Evolutionary conservation across 1,284 basidiomycete species (phyloP).

Genomic region (Austroboletus novae-zelandiae): DNA sequence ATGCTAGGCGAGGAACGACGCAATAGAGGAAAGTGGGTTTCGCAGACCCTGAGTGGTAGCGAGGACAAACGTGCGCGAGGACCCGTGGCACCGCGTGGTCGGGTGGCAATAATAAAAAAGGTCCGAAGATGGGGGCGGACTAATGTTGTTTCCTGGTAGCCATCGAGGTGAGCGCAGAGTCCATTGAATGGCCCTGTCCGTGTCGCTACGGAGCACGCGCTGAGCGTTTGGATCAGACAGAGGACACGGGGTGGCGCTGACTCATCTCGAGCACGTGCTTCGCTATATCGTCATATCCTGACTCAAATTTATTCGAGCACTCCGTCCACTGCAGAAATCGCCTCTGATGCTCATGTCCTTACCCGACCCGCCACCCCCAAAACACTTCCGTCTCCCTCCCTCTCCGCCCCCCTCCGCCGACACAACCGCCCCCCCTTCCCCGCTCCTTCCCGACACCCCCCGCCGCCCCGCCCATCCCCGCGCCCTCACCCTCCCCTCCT

Average conservation of each 20-base stretch:
- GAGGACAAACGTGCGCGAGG: constrained; percentile 35
- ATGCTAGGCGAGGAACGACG: constrained; percentile 9
- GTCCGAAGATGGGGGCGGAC: constrained; percentile 9
- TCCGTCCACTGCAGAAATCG: neutral
- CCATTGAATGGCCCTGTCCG: too few species aligned
- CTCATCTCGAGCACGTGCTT: constrained; percentile 32
- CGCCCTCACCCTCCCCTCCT: constrained; percentile 41
- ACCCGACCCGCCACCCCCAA: neutral
- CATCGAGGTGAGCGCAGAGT: constrained; percentile 18
- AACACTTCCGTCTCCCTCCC: neutral
- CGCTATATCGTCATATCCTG: constrained; percentile 24
- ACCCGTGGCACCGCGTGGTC: constrained; percentile 33
- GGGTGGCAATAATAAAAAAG: constrained; percentile 26
- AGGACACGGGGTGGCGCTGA: constrained; percentile 17
- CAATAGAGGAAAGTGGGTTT: neutral
- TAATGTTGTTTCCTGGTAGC: constrained; percentile 8
- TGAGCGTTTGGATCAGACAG: neutral
- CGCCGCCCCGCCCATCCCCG: constrained; percentile 30
- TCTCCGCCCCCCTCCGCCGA: constrained; percentile 1
- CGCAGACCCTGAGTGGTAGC: constrained; percentile 11
- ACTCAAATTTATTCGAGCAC: constrained; percentile 11
- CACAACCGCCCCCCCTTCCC: constrained; percentile 36
- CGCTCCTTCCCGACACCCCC: constrained; percentile 18
- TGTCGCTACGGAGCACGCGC: constrained; percentile 13
- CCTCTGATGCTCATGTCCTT: neutral